These are phyloP conservation scores for Salinomyces thailandicus DNA, from an alignment of 2,329 filamentous ascomycete genomes.

Conservation along the genomic window DNA sequence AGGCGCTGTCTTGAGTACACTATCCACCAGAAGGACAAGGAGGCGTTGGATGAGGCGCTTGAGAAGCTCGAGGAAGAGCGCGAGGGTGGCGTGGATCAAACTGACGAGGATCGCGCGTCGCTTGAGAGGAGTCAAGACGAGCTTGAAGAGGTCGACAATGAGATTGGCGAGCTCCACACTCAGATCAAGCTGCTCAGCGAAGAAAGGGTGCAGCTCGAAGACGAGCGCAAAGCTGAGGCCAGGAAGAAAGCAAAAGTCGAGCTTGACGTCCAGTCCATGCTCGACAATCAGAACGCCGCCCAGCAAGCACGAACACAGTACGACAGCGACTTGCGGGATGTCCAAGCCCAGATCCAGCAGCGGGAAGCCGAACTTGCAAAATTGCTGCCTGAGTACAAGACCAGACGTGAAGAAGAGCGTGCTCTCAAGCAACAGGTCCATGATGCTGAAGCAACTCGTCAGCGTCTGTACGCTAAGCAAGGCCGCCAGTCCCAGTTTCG, in stretches of 20 bases:
- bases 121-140: conserved; percentile 65
- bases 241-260: conserved; percentile 76
- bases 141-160: conserved; percentile 63
- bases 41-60: conserved; percentile 63
- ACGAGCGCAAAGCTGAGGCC: conserved; percentile 74
- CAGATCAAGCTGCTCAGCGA: conserved; percentile 75
- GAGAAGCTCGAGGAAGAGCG: conserved; percentile 74
- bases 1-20: conserved; percentile 88
- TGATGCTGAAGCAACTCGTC: conserved; percentile 61
- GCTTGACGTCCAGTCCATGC: conserved; percentile 68
- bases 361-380: conserved; percentile 67
- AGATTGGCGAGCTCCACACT: conserved; percentile 70
- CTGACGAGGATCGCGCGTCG: conserved; percentile 66
- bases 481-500: conserved; percentile 77
- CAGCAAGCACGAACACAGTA: conserved; percentile 63
- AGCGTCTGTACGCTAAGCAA: conserved; percentile 84
- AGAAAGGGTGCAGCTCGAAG: conserved; percentile 78
- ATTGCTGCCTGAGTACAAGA: conserved; percentile 66
- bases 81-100: conserved; percentile 72
- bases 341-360: conserved; percentile 61
- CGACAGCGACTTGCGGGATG: conserved; percentile 58
- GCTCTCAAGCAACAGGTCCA: conserved; percentile 62
- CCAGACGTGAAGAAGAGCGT: conserved; percentile 62
- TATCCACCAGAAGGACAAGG: conserved; percentile 81
- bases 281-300: conserved; percentile 69